These are phyloP conservation scores for Clitoria ternatea DNA, from an alignment of 306 rosid species.

Conservation along the genomic window DNA sequence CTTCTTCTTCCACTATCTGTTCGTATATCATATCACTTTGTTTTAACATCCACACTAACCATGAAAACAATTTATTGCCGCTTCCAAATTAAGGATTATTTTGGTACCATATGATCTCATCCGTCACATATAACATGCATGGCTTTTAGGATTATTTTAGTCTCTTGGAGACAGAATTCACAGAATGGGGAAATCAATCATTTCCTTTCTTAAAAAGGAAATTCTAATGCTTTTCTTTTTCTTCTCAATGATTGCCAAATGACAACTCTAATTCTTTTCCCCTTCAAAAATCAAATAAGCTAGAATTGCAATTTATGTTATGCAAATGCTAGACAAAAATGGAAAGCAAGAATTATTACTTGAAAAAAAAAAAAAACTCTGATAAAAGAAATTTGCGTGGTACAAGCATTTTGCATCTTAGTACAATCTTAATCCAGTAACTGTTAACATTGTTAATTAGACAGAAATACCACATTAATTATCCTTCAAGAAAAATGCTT, in stretches of 20 bases:
- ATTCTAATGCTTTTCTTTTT: not conserved
- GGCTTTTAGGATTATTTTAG: not conserved
- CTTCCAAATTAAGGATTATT: too few relatives aligned
- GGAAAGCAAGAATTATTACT: not conserved
- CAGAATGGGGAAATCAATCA: not conserved
- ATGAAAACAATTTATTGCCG: too few relatives aligned
- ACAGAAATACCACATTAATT: not conserved
- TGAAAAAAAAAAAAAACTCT: not conserved
- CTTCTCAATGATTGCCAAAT: not conserved
- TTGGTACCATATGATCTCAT: too few relatives aligned
- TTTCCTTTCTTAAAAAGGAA: not conserved
- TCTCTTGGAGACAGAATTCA: not conserved
- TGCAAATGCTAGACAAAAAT: not conserved
- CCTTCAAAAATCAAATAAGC: not conserved
- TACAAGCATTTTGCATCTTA: not conserved
- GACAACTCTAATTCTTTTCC: not conserved
- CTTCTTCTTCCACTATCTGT: constrained; percentile 92
- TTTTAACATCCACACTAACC: not conserved
- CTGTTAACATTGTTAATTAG: not conserved
- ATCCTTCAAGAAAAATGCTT: not conserved
- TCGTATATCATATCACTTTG: not conserved
- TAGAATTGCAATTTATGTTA: not conserved
- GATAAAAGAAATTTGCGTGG: not conserved
- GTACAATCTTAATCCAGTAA: not conserved
- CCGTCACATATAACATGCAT: not conserved